Conservation (phyloP, 352 stramenopile genomes). For the Pythium monospermum region DNA sequence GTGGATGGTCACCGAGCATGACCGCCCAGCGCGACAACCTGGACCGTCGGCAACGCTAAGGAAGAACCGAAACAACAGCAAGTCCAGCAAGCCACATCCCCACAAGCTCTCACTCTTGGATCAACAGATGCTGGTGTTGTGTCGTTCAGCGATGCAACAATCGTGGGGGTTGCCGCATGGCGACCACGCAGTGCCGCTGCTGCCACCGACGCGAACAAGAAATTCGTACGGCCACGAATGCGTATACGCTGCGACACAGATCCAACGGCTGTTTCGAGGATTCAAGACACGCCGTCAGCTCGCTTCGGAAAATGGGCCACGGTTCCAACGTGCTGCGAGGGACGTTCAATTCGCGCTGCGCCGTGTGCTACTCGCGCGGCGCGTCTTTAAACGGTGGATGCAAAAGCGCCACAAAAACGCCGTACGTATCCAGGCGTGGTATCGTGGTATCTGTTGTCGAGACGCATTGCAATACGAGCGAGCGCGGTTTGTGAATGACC, state of each 20-base stretch:
- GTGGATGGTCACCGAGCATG: not conserved
- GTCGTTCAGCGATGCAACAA: conserved; percentile 48
- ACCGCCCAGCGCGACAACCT: conserved; percentile 6
- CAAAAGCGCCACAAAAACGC: conserved; percentile 15
- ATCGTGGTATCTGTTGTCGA: conserved; percentile 13
- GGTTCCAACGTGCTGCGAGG: conserved; percentile 17
- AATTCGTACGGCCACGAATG: conserved; percentile 46
- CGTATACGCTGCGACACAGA: conserved; percentile 50
- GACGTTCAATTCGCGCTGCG: conserved; percentile 23
- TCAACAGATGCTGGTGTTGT: conserved; percentile 57
- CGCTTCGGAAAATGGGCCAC: conserved; percentile 31
- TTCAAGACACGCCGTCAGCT: conserved; percentile 27
- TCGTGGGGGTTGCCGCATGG: conserved; percentile 12
- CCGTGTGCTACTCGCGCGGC: conserved; percentile 13
- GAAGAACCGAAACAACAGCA: not conserved
- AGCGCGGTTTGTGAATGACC: conserved; percentile 8
- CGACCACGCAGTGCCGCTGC: not conserved
- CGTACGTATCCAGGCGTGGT: conserved; percentile 25
- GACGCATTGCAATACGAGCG: conserved; percentile 11
- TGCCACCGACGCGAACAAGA: conserved; percentile 6
- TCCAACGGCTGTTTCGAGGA: conserved; percentile 48
- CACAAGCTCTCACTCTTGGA: conserved; percentile 31
- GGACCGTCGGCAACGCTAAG: not conserved
- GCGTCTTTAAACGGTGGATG: conserved; percentile 18
- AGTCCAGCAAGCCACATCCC: not conserved